A percentile compares a stretch with the other conserved stretches of the same genome.
These are phyloP conservation scores for Kluyveromyces sp. DNA, from an alignment of 1,139 yeast species.

Conservation along the genomic window DNA sequence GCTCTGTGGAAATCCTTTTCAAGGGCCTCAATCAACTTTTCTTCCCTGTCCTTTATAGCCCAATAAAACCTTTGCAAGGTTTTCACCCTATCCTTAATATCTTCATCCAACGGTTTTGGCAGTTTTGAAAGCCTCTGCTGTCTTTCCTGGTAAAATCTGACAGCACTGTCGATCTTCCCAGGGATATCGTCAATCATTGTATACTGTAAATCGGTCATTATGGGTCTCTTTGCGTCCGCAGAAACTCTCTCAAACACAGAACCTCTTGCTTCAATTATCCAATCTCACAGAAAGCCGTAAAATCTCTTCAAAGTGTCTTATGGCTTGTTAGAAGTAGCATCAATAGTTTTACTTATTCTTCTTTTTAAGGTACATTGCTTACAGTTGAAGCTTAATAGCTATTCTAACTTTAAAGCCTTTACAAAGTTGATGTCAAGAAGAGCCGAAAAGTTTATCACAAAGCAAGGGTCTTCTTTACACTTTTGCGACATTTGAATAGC, in stretches of 20 bases:
- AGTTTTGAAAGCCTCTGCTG: constrained; percentile 16
- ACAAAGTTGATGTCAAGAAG: background rate
- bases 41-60: constrained; percentile 55
- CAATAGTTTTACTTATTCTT: too few relatives aligned
- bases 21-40: constrained; percentile 51
- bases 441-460: background rate
- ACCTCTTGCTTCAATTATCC: too few relatives aligned
- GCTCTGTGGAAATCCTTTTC: constrained; percentile 60
- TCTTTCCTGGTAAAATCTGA: constrained; percentile 16
- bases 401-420: too few relatives aligned
- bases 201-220: constrained; percentile 8
- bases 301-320: too few relatives aligned
- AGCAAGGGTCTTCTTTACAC: too few relatives aligned
- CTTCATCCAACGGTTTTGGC: constrained; percentile 28
- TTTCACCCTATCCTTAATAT: constrained; percentile 51
- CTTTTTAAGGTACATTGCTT: too few relatives aligned
- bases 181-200: constrained; percentile 22
- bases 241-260: too few relatives aligned
- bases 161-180: constrained; percentile 13
- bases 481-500: background rate
- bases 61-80: constrained; percentile 65
- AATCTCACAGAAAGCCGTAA: too few relatives aligned
- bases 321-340: too few relatives aligned
- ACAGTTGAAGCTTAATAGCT: too few relatives aligned
- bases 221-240: too few relatives aligned